phyloP scores from a whole-genome alignment of 257 asterid genomes.

The Mentha longifolia region DNA sequence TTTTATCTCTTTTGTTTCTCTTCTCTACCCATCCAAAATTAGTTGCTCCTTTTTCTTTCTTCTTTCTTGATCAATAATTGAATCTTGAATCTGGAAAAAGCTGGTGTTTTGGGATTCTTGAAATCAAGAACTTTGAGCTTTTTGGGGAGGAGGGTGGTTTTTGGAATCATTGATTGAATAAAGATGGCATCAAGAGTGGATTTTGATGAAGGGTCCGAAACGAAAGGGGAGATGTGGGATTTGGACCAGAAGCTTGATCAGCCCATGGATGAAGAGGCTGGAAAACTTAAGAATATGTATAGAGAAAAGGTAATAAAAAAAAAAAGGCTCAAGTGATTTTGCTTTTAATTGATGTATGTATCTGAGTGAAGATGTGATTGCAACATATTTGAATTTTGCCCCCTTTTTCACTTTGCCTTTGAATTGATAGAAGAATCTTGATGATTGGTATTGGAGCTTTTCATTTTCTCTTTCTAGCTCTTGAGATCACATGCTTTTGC shows the following conservation, averaged over 20 bases:
- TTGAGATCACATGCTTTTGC: neutral
- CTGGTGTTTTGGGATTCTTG: slow-evolving; percentile 13
- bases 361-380: slow-evolving; percentile 11
- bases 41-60: neutral
- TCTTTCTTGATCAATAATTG: slow-evolving; percentile 26
- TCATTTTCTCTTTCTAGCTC: slow-evolving; percentile 12
- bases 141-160: slow-evolving; percentile 20
- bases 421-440: slow-evolving; percentile 30
- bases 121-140: slow-evolving; percentile 9
- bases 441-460: slow-evolving; percentile 16
- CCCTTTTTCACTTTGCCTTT: slow-evolving; percentile 14
- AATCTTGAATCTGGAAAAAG: slow-evolving; percentile 4
- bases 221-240: slow-evolving; percentile 93
- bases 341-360: slow-evolving; percentile 11
- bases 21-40: slow-evolving; percentile 4
- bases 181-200: slow-evolving; percentile 62
- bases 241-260: slow-evolving; percentile 98
- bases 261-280: slow-evolving; percentile 99
- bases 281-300: slow-evolving; percentile 76
- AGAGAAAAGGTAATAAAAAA: slow-evolving; percentile 72
- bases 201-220: slow-evolving; percentile 59
- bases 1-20: no score
- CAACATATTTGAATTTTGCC: slow-evolving; percentile 8
- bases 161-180: slow-evolving; percentile 17
- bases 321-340: neutral